Percentiles rank a stretch among this genome's conserved stretches.
These are phyloP conservation scores for Xylaria acuta DNA, from an alignment of 495 filamentous ascomycete genomes.

Conservation along the genomic window DNA sequence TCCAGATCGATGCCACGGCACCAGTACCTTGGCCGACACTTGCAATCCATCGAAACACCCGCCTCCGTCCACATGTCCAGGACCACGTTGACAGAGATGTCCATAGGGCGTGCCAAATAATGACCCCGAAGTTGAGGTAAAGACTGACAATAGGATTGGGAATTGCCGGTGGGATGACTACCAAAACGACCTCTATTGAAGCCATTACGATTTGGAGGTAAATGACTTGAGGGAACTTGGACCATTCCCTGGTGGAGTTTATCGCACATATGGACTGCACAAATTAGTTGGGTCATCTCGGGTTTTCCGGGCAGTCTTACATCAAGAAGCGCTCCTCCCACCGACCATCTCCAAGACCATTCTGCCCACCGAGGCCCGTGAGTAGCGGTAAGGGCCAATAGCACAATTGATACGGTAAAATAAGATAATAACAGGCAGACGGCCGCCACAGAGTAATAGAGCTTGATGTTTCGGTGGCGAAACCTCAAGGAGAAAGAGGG, in stretches of 20 bases:
- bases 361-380: neutral
- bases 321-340: conserved; percentile 1
- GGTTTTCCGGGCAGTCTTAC: neutral
- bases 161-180: neutral
- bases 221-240: neutral
- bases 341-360: conserved; percentile 21
- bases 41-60: neutral
- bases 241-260: neutral
- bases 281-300: neutral
- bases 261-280: neutral
- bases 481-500: neutral
- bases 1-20: neutral
- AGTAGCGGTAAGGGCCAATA: neutral
- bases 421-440: neutral
- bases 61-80: neutral
- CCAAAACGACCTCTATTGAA: neutral
- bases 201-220: neutral
- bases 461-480: neutral
- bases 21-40: conserved; percentile 4
- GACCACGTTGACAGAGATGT: neutral
- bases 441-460: neutral
- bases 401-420: neutral
- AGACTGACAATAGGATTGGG: neutral
- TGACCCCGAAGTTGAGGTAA: conserved; percentile 10
- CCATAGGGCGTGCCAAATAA: conserved; percentile 3